A percentile compares a stretch with the other conserved stretches of the same genome.
These are phyloP conservation scores for Capronia americana DNA, from an alignment of 2,329 filamentous ascomycete species.

Conservation along the genomic window DNA sequence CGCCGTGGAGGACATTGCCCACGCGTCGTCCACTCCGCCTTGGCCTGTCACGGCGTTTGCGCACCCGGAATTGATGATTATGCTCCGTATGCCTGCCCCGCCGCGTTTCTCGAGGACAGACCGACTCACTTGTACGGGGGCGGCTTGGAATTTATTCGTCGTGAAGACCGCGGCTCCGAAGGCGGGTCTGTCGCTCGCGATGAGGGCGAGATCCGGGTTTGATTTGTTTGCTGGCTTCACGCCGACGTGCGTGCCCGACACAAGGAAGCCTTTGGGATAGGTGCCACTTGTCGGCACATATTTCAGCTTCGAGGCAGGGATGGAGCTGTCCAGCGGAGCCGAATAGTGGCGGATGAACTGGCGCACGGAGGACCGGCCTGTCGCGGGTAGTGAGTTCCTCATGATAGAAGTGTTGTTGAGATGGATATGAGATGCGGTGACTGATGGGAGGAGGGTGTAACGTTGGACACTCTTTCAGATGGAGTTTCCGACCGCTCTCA, in stretches of 20 bases:
- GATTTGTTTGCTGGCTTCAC: slow-evolving; percentile 92
- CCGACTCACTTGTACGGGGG: slow-evolving; percentile 85
- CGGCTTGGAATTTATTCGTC: slow-evolving; percentile 97
- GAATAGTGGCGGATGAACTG: slow-evolving; percentile 46
- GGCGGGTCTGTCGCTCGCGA: slow-evolving; percentile 85
- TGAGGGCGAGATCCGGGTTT: slow-evolving; percentile 87
- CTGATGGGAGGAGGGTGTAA: neutral
- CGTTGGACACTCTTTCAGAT: neutral
- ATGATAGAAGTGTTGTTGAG: slow-evolving; percentile 12
- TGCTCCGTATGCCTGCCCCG: slow-evolving; percentile 74
- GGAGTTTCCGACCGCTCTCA: neutral
- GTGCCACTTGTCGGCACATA: slow-evolving; percentile 84
- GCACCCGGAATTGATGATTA: slow-evolving; percentile 94
- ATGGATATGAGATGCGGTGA: neutral
- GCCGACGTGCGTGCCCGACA: slow-evolving; percentile 85
- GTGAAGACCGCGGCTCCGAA: slow-evolving; percentile 92
- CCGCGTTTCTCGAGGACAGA: slow-evolving; percentile 70
- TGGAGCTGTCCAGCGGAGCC: slow-evolving; percentile 54
- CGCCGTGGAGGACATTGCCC: slow-evolving; percentile 78
- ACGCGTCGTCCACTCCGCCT: slow-evolving; percentile 86
- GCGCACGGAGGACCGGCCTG: slow-evolving; percentile 26
- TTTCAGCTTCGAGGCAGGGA: slow-evolving; percentile 84
- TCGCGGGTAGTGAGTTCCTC: slow-evolving; percentile 19
- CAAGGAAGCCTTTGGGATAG: slow-evolving; percentile 88
- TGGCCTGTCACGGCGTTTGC: slow-evolving; percentile 96